A percentile compares a stretch with the other conserved stretches of the same genome.
phyloP scores from a whole-genome alignment of 495 filamentous ascomycete genomes.

The Penicillium steckii region DNA sequence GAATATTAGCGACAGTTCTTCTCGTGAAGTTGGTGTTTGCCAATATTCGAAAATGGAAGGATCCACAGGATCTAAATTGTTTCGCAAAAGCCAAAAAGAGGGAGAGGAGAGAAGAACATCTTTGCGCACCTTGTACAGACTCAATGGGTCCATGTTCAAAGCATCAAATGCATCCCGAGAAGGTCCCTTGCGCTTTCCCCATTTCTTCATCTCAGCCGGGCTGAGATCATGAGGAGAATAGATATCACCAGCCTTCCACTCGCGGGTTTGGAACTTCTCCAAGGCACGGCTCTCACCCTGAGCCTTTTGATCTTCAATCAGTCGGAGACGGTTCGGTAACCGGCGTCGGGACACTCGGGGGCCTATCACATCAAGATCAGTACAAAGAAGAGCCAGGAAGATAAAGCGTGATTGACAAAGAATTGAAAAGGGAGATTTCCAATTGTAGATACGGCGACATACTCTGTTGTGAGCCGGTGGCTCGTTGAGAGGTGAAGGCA shows the following conservation, averaged over 20 bases:
- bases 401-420: neutral
- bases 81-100: too few relatives aligned
- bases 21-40: too few relatives aligned
- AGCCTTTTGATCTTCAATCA: conserved; percentile 40
- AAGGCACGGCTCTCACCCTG: conserved; percentile 38
- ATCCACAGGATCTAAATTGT: too few relatives aligned
- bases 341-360: conserved; percentile 24
- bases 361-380: conserved; percentile 10
- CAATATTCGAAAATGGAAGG: too few relatives aligned
- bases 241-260: conserved; percentile 74
- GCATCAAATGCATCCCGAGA: conserved; percentile 72
- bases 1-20: neutral
- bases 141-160: conserved; percentile 75
- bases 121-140: conserved; percentile 74
- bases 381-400: too few relatives aligned
- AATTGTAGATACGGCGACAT: conserved; percentile 7
- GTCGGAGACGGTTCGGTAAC: conserved; percentile 32
- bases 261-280: conserved; percentile 44
- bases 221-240: conserved; percentile 90
- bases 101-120: neutral
- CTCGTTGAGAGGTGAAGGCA: conserved; percentile 27
- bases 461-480: conserved; percentile 21
- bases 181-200: conserved; percentile 50
- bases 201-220: conserved; percentile 69
- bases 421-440: too few relatives aligned